Evolutionary conservation across 106 monocot genomes (phyloP), one percentile per base, ranked within the genome.

Genomic region (Platanthera guangdongensis): DNA sequence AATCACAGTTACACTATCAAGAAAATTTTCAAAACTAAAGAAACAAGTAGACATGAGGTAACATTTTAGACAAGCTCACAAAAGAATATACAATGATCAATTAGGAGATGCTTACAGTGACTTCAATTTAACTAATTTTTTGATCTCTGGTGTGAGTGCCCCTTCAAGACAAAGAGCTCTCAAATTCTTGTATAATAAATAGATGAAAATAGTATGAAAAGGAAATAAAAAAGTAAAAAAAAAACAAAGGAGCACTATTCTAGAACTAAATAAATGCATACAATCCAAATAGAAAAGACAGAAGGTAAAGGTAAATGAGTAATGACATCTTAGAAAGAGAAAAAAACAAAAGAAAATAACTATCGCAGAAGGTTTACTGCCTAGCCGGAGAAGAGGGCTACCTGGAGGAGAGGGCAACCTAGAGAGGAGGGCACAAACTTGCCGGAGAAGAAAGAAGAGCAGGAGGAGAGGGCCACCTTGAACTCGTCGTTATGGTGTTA

Each of bases 121-220:
- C 74, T 79, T 86, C 63, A 86, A n/a, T 72, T 83, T 57, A 49
- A 78, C 13, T 11, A 90, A 82, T 30, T 83, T 90, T 59, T 82
- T 76, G 47, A 90, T 52, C 55, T 78, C 90, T 16, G 78, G 76
- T 21, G 72, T 5, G 47, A 87, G 71, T 13, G 54, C 80, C 11
- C 85, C 85, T 57, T 82, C 82, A 21, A 93, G 85, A 76, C 70
- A 77, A 82, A 86, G 86, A 80, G 81, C 76, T 63, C 71, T 77
- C 78, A 85, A 78, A 46, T 80, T 84, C 87, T 90, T 93, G 47
- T 47, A 74, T 47, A 81, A 80, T 25, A 65, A 73, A 79, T 28
- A 74, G 5, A 74, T 13, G 10, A 71, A 47, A 71, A 68, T 13
- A 45, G 1, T 39, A 30, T n/a, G 70, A 70, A 47, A 32, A 70